Evolutionary conservation across 2,329 filamentous ascomycete genomes (phyloP), one percentile per base, ranked within the genome.

Genomic region (Fusarium albosuccineum): DNA sequence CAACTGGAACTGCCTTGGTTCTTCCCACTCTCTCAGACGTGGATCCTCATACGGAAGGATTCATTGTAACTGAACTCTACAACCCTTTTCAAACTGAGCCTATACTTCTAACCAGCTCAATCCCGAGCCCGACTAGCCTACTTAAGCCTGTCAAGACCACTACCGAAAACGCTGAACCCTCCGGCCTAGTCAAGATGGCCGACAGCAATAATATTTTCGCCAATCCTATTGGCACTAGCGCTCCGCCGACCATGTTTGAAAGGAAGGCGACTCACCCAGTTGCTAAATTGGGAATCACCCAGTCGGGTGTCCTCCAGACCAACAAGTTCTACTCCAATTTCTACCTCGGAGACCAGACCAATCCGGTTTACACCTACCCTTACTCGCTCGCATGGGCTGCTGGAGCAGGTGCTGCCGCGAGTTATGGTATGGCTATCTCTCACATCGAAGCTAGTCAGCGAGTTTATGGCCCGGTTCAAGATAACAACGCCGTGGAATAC

Each of bases 291-390:
- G 87, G 86, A 6, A 81, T 91, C 39, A 75, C 71, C 33, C 76
- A 81, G 14, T 70, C 78, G 2, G 75, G 76, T 0, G 87, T 90
- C 4, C 80, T 92, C 45, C 82, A 87, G 50, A 95, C 92, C 26
- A 95, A 94, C 82, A 94, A 92, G 73, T 94, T 94, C 76, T 93
- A 92, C 71, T 85, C 90, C 70, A 96, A 96, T 73, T 88, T 96
- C 66, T 93, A 93, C 76, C 82, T 97, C 0, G 91, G 89, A 5
- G 85, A 84, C 42, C 93, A 97, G 76, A 86, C 83, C 5, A 85
- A 86, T 7, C 86, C 90, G 0, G 84, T 89, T 1, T 97, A 91
- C 79, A 90, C 91, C 0, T 90, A 94, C 73, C 94, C 92, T 2
- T 94, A 94, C 74, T 86, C 87, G 3, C 75, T 94, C 16, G 79